Percentiles rank a stretch among this genome's conserved stretches.
Conservation (phyloP, 139 green algal species). For the Chlamydomonas applanata region DNA sequence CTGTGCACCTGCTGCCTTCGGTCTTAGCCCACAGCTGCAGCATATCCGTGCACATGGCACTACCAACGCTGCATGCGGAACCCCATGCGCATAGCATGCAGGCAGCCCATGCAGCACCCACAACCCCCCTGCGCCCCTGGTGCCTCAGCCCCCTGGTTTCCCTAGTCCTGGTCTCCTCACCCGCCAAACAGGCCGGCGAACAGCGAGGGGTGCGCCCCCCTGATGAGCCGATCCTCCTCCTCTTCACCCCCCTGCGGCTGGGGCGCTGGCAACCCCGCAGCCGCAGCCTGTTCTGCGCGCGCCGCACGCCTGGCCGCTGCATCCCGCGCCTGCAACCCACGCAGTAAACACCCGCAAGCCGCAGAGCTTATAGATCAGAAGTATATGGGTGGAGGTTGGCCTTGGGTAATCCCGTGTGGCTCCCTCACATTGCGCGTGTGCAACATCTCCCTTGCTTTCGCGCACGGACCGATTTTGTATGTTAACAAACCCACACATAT, state of each 20-base stretch:
- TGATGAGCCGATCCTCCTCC: not conserved
- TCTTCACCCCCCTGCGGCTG: not conserved
- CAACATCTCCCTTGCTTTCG: too few species aligned
- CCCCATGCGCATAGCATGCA: not conserved
- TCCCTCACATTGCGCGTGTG: too few species aligned
- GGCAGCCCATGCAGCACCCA: not conserved
- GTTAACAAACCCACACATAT: too few species aligned
- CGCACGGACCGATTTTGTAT: too few species aligned
- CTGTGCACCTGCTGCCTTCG: too few species aligned
- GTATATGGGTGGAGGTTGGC: too few species aligned
- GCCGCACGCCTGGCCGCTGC: not conserved
- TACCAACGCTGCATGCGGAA: not conserved
- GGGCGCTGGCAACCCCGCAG: not conserved
- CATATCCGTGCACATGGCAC: not conserved
- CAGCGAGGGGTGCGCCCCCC: not conserved
- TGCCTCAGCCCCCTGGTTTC: not conserved
- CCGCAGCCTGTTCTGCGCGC: not conserved
- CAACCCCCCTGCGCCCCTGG: not conserved
- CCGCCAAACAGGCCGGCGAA: slow-evolving; percentile 29
- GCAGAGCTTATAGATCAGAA: too few species aligned
- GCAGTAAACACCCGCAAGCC: too few species aligned
- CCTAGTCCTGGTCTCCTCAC: too few species aligned
- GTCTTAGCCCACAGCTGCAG: too few species aligned
- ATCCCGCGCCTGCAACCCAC: not conserved
- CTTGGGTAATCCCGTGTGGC: too few species aligned